Conservation (phyloP, 2,329 filamentous ascomycete species). For the Madurella fahalii region DNA sequence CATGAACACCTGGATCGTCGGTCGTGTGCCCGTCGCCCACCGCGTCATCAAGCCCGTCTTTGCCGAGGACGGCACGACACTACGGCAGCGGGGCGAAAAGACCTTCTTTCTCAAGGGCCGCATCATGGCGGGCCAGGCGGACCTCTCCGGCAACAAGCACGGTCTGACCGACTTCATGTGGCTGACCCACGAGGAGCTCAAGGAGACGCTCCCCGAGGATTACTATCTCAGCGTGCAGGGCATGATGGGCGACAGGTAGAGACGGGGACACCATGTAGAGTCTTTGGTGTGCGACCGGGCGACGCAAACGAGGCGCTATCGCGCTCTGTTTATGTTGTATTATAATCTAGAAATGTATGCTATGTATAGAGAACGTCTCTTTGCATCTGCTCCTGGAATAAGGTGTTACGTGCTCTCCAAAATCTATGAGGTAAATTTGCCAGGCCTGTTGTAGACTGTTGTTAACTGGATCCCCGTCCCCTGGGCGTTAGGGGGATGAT, state of each 20-base stretch:
- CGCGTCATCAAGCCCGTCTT: conserved; percentile 54
- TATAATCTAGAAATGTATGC: conserved; percentile 18
- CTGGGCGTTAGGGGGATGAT: too few relatives aligned
- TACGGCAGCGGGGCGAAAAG: conserved; percentile 63
- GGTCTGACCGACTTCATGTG: conserved; percentile 83
- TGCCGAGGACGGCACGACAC: conserved; percentile 37
- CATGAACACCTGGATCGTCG: conserved; percentile 99
- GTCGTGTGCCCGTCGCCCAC: conserved; percentile 83
- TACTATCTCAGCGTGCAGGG: conserved; percentile 76
- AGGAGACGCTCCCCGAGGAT: conserved; percentile 57
- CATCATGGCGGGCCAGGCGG: conserved; percentile 94
- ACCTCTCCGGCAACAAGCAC: conserved; percentile 67
- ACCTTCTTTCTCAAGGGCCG: conserved; percentile 94
- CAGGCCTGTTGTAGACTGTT: neutral
- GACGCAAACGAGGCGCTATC: neutral
- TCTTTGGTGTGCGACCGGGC: neutral
- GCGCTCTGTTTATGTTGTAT: conserved; percentile 1
- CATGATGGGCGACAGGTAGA: conserved; percentile 74
- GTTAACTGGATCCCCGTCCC: too few relatives aligned
- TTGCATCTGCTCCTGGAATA: neutral
- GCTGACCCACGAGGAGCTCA: conserved; percentile 85
- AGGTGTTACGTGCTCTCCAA: neutral
- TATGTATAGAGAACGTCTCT: conserved; percentile 8
- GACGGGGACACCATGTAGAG: neutral
- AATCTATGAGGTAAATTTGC: neutral